phyloP scores from a whole-genome alignment of 306 rosid genomes.

The Pueraria montana region DNA sequence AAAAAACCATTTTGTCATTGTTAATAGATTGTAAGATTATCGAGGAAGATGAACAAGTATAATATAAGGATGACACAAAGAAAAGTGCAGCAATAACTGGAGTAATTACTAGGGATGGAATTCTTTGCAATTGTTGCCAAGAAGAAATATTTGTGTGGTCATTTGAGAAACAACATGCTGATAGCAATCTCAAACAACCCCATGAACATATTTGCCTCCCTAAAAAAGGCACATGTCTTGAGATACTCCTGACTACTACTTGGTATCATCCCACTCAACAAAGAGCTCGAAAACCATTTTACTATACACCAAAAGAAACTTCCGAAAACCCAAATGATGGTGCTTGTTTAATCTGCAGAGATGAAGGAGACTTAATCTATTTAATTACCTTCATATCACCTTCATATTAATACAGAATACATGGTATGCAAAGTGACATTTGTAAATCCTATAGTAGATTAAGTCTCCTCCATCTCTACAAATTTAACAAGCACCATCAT shows the following conservation, averaged over 20 bases:
- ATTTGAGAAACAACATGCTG: constrained; percentile 54
- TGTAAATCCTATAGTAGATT: no score
- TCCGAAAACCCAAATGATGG: constrained; percentile 21
- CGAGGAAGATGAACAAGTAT: constrained; percentile 40
- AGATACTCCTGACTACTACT: constrained; percentile 15
- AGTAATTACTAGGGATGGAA: constrained; percentile 44
- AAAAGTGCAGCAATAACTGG: not conserved
- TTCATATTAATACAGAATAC: constrained; percentile 15
- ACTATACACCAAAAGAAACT: not conserved
- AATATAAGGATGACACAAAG: not conserved
- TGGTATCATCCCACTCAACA: not conserved
- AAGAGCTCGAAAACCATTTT: not conserved
- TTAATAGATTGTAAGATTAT: constrained; percentile 39
- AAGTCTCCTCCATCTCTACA: constrained; percentile 58
- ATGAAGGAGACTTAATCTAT: constrained; percentile 52
- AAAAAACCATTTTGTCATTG: constrained; percentile 54
- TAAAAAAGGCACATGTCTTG: not conserved
- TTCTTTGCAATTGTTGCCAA: constrained; percentile 51
- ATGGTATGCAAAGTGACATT: constrained; percentile 46
- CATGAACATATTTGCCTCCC: constrained; percentile 31
- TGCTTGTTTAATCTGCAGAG: constrained; percentile 55
- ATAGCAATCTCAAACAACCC: constrained; percentile 26
- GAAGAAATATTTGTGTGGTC: constrained; percentile 36
- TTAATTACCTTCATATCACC: no score
- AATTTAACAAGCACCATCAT: constrained; percentile 49